Evolutionary conservation across 768 basidiomycete species (phyloP).

Genomic region (Cantharellus anzutake): DNA sequence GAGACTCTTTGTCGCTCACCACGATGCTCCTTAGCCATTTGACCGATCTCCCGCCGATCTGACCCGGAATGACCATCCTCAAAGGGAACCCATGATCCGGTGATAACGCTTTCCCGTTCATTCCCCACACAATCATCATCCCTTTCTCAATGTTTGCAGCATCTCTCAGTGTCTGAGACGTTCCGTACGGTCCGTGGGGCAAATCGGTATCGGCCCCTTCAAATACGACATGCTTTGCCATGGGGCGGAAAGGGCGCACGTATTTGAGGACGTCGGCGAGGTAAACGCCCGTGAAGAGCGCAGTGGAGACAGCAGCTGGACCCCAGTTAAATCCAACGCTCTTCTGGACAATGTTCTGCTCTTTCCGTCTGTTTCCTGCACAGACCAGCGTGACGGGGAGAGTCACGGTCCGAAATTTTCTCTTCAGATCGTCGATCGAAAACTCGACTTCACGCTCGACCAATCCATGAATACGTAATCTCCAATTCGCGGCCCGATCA

Average conservation of each 20-base stretch:
- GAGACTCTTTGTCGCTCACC: conserved; percentile 28
- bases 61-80: conserved; percentile 41
- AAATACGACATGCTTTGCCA: conserved; percentile 34
- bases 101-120: conserved; percentile 39
- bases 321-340: conserved; percentile 40
- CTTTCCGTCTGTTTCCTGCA: conserved; percentile 45
- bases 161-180: conserved; percentile 28
- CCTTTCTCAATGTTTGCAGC: conserved; percentile 26
- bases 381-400: conserved; percentile 43
- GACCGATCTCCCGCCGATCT: conserved; percentile 43
- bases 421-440: not conserved
- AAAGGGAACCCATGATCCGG: conserved; percentile 50
- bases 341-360: conserved; percentile 42
- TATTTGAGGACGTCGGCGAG: conserved; percentile 33
- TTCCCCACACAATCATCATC: conserved; percentile 35
- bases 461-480: conserved; percentile 22
- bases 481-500: conserved; percentile 24
- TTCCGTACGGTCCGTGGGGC: conserved; percentile 43
- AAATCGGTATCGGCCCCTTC: conserved; percentile 34
- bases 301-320: conserved; percentile 30
- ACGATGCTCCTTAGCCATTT: conserved; percentile 43
- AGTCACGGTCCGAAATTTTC: conserved; percentile 31
- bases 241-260: conserved; percentile 20
- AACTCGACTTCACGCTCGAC: not conserved
- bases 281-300: conserved; percentile 40